Percentiles rank a stretch among this genome's conserved stretches.
Evolutionary conservation across 179 eudicot genomes (phyloP).

Genomic region (Corrigiola litoralis): DNA sequence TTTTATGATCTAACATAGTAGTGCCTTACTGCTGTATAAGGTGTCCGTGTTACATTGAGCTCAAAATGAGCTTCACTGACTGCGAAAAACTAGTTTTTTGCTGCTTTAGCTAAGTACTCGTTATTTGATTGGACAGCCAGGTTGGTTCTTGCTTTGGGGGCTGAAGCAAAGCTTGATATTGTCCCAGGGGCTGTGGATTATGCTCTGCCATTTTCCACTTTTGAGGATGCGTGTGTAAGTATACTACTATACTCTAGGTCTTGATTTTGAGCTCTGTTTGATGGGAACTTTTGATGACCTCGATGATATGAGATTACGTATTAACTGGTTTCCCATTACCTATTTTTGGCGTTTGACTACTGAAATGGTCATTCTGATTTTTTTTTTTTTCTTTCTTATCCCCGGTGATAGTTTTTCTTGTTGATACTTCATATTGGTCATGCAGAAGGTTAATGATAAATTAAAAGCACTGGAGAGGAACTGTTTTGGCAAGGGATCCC

Average conservation of each 20-base stretch:
- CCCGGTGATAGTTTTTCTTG: not conserved
- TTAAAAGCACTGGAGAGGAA: conserved; percentile 66
- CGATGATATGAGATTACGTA: too few relatives aligned
- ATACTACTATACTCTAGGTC: conserved; percentile 6
- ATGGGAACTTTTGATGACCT: not conserved
- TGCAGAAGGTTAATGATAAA: conserved; percentile 70
- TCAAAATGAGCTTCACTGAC: conserved; percentile 4
- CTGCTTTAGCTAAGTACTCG: conserved; percentile 36
- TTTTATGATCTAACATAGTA: not conserved
- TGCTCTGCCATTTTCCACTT: conserved; percentile 87
- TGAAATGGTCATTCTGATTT: too few relatives aligned
- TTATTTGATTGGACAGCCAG: conserved; percentile 89
- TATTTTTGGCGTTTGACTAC: not conserved
- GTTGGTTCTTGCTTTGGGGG: conserved; percentile 99
- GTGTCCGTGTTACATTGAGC: not conserved
- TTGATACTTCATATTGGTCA: conserved; percentile 7
- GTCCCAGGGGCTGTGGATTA: conserved; percentile 86
- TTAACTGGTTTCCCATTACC: not conserved
- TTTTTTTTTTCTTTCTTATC: not conserved
- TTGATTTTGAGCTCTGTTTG: not conserved
- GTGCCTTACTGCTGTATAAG: too few relatives aligned
- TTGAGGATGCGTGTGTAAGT: conserved; percentile 93
- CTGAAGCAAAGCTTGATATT: conserved; percentile 78
- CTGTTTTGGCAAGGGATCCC: conserved; percentile 56
- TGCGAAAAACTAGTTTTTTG: conserved; percentile 1